These are phyloP conservation scores for Zizania palustris DNA, from an alignment of 202 grass and related monocot species.

Conservation along the genomic window DNA sequence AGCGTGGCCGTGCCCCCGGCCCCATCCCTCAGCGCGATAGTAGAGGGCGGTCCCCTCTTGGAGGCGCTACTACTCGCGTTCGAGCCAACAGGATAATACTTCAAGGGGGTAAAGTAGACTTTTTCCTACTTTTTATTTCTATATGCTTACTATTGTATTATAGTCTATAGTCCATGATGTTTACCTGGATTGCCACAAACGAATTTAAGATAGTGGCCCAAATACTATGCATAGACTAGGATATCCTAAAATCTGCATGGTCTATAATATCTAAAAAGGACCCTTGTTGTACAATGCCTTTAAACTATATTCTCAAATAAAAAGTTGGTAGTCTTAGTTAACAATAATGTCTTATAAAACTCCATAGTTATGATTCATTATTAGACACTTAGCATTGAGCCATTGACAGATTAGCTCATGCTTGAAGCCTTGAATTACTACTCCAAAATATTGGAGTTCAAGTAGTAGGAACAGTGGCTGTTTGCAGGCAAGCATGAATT, in stretches of 20 bases:
- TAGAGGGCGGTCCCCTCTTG: no score
- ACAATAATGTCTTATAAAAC: constrained; percentile 19
- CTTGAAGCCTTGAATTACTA: constrained; percentile 21
- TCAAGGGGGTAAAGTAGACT: no score
- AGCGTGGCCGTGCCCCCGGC: no score
- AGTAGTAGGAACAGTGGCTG: neutral
- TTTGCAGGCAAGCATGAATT: constrained; percentile 8
- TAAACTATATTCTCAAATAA: constrained; percentile 22
- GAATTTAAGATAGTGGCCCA: neutral
- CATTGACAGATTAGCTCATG: neutral
- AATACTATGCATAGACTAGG: constrained; percentile 10
- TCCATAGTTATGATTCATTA: neutral
- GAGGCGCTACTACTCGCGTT: no score
- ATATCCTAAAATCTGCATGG: neutral
- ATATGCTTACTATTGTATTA: constrained; percentile 9
- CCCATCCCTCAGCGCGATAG: no score
- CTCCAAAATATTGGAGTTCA: neutral
- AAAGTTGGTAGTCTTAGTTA: neutral
- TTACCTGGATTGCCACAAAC: neutral
- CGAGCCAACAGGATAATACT: no score
- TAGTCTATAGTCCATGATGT: constrained; percentile 2
- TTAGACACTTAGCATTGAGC: neutral
- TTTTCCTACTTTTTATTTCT: neutral
- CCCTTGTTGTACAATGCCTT: neutral
- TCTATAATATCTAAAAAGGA: constrained; percentile 18